A percentile compares a stretch with the other conserved stretches of the same genome.
Evolutionary conservation across 106 monocot genomes (phyloP).

Genomic region (Dactylorhiza incarnata): DNA sequence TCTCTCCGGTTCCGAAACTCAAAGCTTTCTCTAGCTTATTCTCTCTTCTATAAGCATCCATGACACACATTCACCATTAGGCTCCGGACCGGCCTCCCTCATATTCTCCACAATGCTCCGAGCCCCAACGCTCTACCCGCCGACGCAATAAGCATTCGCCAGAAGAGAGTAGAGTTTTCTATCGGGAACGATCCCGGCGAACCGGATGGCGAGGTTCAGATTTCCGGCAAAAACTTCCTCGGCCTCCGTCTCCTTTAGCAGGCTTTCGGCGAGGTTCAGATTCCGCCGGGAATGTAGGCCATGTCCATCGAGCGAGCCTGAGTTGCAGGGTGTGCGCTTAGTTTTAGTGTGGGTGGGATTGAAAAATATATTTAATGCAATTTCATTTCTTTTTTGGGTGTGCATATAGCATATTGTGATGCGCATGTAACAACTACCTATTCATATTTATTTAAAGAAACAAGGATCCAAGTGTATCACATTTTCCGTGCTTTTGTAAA

Average conservation of each 20-base stretch:
- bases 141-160: conserved; percentile 67
- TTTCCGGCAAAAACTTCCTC: conserved; percentile 46
- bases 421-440: too few species aligned
- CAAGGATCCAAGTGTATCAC: too few species aligned
- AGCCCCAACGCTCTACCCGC: conserved; percentile 43
- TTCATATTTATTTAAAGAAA: too few species aligned
- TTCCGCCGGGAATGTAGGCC: conserved; percentile 71
- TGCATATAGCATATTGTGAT: too few species aligned
- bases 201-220: conserved; percentile 59
- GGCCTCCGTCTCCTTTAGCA: conserved; percentile 57
- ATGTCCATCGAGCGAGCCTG: conserved; percentile 58
- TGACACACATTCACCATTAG: conserved; percentile 59
- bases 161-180: conserved; percentile 66
- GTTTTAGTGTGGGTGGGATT: too few species aligned
- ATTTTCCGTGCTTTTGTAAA: too few species aligned
- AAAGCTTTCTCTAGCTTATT: conserved; percentile 57
- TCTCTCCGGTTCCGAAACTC: conserved; percentile 8
- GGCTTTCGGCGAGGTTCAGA: conserved; percentile 49
- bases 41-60: conserved; percentile 61
- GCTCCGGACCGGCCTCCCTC: conserved; percentile 42
- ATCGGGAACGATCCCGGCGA: conserved; percentile 78
- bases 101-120: conserved; percentile 59
- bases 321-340: too few species aligned
- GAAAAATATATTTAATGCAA: too few species aligned
- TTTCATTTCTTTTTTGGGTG: too few species aligned